phyloP scores from a whole-genome alignment of 202 grass and related monocot species.

The Panicum hallii region DNA sequence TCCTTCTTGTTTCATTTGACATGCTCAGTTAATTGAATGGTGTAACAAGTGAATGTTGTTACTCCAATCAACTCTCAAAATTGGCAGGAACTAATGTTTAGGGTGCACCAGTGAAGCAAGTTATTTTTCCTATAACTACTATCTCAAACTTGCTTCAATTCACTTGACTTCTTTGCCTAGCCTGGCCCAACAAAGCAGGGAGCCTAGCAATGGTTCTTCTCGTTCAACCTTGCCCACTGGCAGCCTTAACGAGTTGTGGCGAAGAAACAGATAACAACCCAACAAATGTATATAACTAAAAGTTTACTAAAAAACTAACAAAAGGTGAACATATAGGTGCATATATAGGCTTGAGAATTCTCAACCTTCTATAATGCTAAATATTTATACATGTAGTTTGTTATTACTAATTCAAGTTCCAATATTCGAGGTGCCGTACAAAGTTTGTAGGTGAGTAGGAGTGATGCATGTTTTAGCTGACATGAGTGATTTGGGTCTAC shows the following conservation, averaged over 20 bases:
- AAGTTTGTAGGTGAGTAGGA: too few species aligned
- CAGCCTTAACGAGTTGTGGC: neutral
- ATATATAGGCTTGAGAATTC: too few species aligned
- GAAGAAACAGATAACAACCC: neutral
- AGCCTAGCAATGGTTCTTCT: neutral
- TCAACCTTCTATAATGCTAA: too few species aligned
- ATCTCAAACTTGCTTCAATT: neutral
- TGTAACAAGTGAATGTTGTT: conserved; percentile 14
- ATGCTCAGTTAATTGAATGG: neutral
- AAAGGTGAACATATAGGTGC: too few species aligned
- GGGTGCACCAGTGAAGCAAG: too few species aligned
- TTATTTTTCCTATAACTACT: neutral
- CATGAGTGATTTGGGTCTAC: too few species aligned
- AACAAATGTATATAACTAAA: too few species aligned
- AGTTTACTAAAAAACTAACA: too few species aligned
- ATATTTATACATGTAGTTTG: too few species aligned
- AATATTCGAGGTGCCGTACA: too few species aligned
- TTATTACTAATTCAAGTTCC: too few species aligned
- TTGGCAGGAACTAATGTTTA: neutral
- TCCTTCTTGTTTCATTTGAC: neutral
- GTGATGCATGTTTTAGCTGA: too few species aligned
- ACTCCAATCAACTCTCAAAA: neutral
- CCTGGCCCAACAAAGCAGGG: neutral
- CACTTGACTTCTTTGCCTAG: neutral
- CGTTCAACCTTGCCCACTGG: neutral